Conservation (phyloP, 768 basidiomycete species). For the Mycena venus region DNA sequence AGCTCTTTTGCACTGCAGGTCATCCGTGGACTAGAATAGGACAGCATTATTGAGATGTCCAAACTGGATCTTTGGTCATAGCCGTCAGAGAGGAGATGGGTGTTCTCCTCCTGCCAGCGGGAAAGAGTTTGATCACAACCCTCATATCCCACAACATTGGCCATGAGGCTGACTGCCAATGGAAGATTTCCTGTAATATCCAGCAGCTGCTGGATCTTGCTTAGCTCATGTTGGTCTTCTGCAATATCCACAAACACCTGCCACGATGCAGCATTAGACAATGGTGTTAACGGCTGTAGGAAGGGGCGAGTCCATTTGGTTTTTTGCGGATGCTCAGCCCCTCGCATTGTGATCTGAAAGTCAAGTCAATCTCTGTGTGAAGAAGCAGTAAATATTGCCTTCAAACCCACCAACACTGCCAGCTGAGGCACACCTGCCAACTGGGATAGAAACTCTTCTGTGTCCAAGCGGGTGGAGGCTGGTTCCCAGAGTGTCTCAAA, state of each 20-base stretch:
- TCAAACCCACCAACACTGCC: too few relatives aligned
- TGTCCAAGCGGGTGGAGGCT: too few relatives aligned
- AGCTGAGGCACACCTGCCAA: too few relatives aligned
- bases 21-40: not conserved
- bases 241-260: not conserved
- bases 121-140: not conserved
- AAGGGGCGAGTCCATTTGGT: too few relatives aligned
- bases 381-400: too few relatives aligned
- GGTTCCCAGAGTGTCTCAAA: too few relatives aligned
- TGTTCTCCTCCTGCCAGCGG: not conserved
- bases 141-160: not conserved
- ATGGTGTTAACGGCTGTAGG: not conserved
- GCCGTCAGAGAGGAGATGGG: too few relatives aligned
- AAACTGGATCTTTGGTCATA: too few relatives aligned
- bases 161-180: slow-evolving; percentile 1
- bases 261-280: not conserved
- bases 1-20: not conserved
- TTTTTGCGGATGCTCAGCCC: not conserved
- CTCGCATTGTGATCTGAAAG: too few relatives aligned
- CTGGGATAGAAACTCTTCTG: too few relatives aligned
- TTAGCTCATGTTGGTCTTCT: not conserved
- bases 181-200: too few relatives aligned
- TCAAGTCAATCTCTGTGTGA: too few relatives aligned
- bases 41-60: not conserved
- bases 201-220: not conserved